Percentiles rank a stretch among this genome's conserved stretches.
phyloP scores from a whole-genome alignment of 305 asterid genomes.

The Solanum hybrid region DNA sequence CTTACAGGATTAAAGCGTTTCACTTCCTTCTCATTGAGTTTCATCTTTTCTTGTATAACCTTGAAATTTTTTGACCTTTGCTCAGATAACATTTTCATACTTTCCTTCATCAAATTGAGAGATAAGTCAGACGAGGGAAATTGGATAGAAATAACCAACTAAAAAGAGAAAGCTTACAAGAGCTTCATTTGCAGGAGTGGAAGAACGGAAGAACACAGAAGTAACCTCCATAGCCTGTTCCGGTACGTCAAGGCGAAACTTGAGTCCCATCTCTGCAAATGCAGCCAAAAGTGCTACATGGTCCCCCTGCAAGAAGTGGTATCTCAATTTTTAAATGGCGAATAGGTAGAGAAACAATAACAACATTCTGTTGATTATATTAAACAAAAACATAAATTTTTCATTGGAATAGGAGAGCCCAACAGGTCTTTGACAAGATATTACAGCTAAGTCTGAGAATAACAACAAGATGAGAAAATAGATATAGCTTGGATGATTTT shows the following conservation, averaged over 20 bases:
- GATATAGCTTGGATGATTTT: neutral
- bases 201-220: conserved; percentile 72
- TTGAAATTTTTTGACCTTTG: conserved; percentile 77
- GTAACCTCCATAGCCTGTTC: conserved; percentile 96
- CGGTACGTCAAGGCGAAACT: conserved; percentile 89
- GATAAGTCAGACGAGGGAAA: conserved; percentile 14
- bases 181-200: conserved; percentile 88
- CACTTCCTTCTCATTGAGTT: conserved; percentile 72
- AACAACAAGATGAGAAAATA: neutral
- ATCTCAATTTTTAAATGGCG: neutral
- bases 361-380: neutral
- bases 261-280: conserved; percentile 90
- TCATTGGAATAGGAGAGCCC: neutral
- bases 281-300: conserved; percentile 93
- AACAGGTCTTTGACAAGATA: neutral
- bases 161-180: conserved; percentile 41
- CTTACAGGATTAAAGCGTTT: conserved; percentile 97
- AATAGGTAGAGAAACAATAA: neutral
- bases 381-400: neutral
- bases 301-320: conserved; percentile 70
- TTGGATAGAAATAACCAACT: neutral
- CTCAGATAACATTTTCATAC: conserved; percentile 61
- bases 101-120: conserved; percentile 49
- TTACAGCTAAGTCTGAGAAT: neutral
- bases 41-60: conserved; percentile 79